Evolutionary conservation across 2,329 filamentous ascomycete species (phyloP).

Genomic region (Chlorencoelia australis): DNA sequence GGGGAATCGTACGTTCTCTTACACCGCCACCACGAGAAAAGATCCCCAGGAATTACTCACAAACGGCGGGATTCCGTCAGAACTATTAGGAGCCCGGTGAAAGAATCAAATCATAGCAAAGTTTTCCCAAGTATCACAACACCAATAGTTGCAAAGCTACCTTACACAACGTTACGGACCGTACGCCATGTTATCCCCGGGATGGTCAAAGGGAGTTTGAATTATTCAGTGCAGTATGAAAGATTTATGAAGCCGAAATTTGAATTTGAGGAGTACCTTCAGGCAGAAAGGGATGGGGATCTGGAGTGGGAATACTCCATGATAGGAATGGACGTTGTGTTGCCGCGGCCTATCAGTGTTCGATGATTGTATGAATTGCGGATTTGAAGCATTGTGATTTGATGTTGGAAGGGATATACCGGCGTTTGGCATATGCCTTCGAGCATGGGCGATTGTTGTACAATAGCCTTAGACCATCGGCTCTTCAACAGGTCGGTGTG

Average conservation of each 20-base stretch:
- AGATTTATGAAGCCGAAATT: constrained; percentile 2
- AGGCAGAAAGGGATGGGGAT: constrained; percentile 2
- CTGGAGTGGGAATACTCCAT: constrained; percentile 6
- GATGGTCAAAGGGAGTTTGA: background rate
- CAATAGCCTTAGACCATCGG: too few relatives aligned
- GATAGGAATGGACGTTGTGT: constrained; percentile 4
- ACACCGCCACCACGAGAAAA: background rate
- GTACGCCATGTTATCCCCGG: background rate
- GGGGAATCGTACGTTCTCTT: background rate
- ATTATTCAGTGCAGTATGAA: constrained; percentile 4
- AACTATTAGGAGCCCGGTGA: too few relatives aligned
- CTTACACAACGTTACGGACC: background rate
- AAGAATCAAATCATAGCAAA: background rate
- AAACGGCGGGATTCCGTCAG: too few relatives aligned
- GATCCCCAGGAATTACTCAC: background rate
- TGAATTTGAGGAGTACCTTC: constrained; percentile 3
- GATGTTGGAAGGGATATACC: too few relatives aligned
- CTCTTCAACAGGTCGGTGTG: too few relatives aligned
- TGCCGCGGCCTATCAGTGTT: too few relatives aligned
- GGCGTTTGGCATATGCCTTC: too few relatives aligned
- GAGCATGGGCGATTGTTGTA: too few relatives aligned
- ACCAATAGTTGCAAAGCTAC: constrained; percentile 3
- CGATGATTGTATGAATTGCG: too few relatives aligned
- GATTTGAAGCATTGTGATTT: too few relatives aligned
- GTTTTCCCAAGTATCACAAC: background rate